Conservation (phyloP, 2,329 filamentous ascomycete species). For the Aureobasidium sp. region DNA sequence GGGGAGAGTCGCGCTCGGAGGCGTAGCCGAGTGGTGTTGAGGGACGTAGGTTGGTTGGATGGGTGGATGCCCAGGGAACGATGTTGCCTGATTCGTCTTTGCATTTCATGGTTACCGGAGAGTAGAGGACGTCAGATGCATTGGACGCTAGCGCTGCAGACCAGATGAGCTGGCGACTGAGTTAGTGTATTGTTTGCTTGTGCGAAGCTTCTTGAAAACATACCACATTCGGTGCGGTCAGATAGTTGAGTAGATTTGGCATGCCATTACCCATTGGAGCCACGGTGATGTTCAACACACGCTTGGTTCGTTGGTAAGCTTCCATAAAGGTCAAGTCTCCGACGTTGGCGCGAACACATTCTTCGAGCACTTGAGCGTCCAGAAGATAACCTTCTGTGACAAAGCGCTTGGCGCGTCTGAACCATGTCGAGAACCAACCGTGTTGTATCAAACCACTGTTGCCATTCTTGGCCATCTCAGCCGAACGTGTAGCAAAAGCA, state of each 20-base stretch:
- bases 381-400: slow-evolving; percentile 73
- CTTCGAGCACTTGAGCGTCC: slow-evolving; percentile 72
- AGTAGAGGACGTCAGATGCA: slow-evolving; percentile 58
- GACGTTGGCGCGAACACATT: slow-evolving; percentile 77
- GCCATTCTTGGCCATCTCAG: slow-evolving; percentile 20
- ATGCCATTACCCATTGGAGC: slow-evolving; percentile 67
- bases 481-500: slow-evolving; percentile 56
- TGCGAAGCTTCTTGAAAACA: slow-evolving; percentile 31
- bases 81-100: slow-evolving; percentile 69
- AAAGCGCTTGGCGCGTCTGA: slow-evolving; percentile 62
- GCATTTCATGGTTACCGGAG: slow-evolving; percentile 63
- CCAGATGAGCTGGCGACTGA: slow-evolving; percentile 59
- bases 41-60: slow-evolving; percentile 58
- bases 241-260: slow-evolving; percentile 80
- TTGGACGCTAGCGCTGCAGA: slow-evolving; percentile 73
- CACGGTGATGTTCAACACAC: slow-evolving; percentile 86
- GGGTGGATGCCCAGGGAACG: slow-evolving; percentile 61
- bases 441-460: slow-evolving; percentile 23
- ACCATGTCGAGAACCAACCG: slow-evolving; percentile 49
- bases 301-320: slow-evolving; percentile 76
- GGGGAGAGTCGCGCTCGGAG: slow-evolving; percentile 58
- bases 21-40: slow-evolving; percentile 59
- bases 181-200: neutral
- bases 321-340: slow-evolving; percentile 91
- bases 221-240: slow-evolving; percentile 89